Conservation (phyloP, 2,329 filamentous ascomycete species). For the Clarireedia paspali region DNA sequence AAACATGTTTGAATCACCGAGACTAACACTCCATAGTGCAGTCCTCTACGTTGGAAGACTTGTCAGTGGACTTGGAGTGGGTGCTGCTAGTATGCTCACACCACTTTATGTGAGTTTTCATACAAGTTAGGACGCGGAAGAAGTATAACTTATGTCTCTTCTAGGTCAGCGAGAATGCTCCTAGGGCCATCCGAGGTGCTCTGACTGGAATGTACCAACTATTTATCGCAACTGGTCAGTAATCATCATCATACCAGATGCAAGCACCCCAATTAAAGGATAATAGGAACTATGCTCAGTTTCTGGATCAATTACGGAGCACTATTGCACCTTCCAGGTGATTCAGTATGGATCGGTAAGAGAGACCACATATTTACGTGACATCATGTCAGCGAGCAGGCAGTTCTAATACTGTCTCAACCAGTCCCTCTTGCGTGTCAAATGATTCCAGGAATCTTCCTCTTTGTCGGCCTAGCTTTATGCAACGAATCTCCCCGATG, state of each 20-base stretch:
- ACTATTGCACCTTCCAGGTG: conserved; percentile 2
- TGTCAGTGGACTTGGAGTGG: conserved; percentile 41
- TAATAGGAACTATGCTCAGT: conserved; percentile 32
- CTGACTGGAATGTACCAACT: conserved; percentile 44
- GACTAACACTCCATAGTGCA: conserved; percentile 22
- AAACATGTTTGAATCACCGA: no score
- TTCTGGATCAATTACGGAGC: conserved; percentile 38
- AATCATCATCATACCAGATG: neutral
- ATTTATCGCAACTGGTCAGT: conserved; percentile 30
- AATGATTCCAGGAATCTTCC: conserved; percentile 52
- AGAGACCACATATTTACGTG: neutral
- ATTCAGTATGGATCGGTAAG: conserved; percentile 5
- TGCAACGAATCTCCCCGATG: conserved; percentile 58
- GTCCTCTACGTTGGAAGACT: conserved; percentile 61
- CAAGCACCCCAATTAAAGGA: no score
- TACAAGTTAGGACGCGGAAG: no score
- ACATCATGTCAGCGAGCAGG: no score
- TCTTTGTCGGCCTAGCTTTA: conserved; percentile 52
- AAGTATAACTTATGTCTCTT: neutral
- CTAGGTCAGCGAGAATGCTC: conserved; percentile 41
- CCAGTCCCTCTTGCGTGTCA: conserved; percentile 59
- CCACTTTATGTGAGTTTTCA: conserved; percentile 24
- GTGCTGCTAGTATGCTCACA: conserved; percentile 37
- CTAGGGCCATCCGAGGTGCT: conserved; percentile 42
- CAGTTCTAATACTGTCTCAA: conserved; percentile 32